Conservation (phyloP, 805 yeast genomes). For the Ogataea haglerorum region DNA sequence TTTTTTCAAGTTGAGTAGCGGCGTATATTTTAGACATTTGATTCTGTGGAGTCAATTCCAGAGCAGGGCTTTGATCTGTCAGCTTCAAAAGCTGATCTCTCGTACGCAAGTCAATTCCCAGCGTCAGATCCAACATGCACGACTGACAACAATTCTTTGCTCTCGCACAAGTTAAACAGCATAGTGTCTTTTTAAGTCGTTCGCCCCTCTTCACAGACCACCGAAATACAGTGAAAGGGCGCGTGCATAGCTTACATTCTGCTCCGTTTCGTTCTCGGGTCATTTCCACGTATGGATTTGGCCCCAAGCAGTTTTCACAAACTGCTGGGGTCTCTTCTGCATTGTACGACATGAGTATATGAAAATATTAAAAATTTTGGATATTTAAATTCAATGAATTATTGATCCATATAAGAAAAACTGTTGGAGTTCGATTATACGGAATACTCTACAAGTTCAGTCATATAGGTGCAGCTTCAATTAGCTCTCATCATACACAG, state of each 20-base stretch:
- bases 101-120: slow-evolving; percentile 73
- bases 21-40: slow-evolving; percentile 49
- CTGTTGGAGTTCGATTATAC: no score
- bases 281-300: slow-evolving; percentile 64
- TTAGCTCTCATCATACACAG: background rate
- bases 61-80: slow-evolving; percentile 36
- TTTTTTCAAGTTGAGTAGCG: slow-evolving; percentile 44
- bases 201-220: slow-evolving; percentile 56
- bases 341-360: slow-evolving; percentile 12
- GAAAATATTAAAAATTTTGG: background rate
- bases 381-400: no score
- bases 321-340: slow-evolving; percentile 50
- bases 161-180: slow-evolving; percentile 78
- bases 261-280: slow-evolving; percentile 65
- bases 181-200: slow-evolving; percentile 55
- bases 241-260: slow-evolving; percentile 81
- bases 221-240: slow-evolving; percentile 77
- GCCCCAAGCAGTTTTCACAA: slow-evolving; percentile 73
- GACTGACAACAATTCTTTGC: slow-evolving; percentile 82
- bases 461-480: background rate
- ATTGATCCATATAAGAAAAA: no score
- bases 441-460: no score
- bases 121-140: slow-evolving; percentile 79
- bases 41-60: slow-evolving; percentile 35
- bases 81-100: slow-evolving; percentile 78